phyloP scores from a whole-genome alignment of 2,329 filamentous ascomycete species.

The Ascochyta fabae region DNA sequence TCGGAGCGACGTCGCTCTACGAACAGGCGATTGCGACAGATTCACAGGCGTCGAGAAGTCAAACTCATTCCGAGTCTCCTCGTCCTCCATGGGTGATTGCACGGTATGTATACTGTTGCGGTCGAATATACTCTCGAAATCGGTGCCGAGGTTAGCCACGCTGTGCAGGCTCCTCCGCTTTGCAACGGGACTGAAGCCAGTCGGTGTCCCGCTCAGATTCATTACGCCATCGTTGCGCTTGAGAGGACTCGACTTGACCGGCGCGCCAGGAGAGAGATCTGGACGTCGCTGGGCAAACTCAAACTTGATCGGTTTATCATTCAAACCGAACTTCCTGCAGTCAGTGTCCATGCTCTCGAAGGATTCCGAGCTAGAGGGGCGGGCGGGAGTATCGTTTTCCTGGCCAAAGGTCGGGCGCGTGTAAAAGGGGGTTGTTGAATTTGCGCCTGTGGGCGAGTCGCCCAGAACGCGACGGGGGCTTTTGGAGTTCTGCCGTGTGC shows the following conservation, averaged over 20 bases:
- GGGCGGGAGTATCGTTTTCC: conserved; percentile 48
- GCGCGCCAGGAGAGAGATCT: conserved; percentile 45
- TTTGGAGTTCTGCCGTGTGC: conserved; percentile 73
- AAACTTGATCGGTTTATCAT: conserved; percentile 56
- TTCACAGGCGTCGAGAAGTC: conserved; percentile 48
- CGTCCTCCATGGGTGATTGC: conserved; percentile 27
- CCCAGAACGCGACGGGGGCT: conserved; percentile 79
- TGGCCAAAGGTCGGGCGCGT: conserved; percentile 57
- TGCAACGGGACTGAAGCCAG: conserved; percentile 82
- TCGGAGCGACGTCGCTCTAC: conserved; percentile 73
- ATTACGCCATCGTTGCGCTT: conserved; percentile 92
- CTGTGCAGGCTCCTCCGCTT: conserved; percentile 90
- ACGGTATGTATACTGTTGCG: conserved; percentile 12
- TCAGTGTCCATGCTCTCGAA: conserved; percentile 42
- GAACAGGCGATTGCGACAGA: conserved; percentile 39
- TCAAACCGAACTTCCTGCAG: conserved; percentile 48
- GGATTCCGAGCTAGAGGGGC: conserved; percentile 35
- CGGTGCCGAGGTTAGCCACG: conserved; percentile 64
- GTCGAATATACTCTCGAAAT: conserved; percentile 78
- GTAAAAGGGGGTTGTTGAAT: conserved; percentile 64
- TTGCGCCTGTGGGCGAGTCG: conserved; percentile 73
- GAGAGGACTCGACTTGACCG: conserved; percentile 76
- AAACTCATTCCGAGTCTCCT: conserved; percentile 37
- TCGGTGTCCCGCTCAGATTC: conserved; percentile 76
- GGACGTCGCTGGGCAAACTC: conserved; percentile 48